phyloP scores from a whole-genome alignment of 1,139 yeast species.

The Yamadazyma taylorii region DNA sequence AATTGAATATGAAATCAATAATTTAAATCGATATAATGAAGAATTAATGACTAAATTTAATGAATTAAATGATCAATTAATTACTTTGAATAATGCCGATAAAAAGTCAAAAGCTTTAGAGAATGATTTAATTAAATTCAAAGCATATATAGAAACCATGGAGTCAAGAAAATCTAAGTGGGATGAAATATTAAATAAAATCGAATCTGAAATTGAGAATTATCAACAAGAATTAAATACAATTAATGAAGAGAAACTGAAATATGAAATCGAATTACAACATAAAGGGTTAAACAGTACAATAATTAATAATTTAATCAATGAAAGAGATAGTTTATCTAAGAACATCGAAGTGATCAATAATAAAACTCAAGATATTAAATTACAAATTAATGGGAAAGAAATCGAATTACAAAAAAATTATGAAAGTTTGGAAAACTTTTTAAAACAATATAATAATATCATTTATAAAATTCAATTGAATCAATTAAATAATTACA shows the following conservation, averaged over 20 bases:
- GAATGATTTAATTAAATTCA: slow-evolving; percentile 69
- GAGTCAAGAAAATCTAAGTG: slow-evolving; percentile 64
- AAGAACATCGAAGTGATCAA: slow-evolving; percentile 54
- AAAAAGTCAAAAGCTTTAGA: slow-evolving; percentile 65
- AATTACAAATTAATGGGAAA: slow-evolving; percentile 41
- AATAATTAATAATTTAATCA: slow-evolving; percentile 61
- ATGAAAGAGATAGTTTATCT: slow-evolving; percentile 59
- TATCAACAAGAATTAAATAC: slow-evolving; percentile 45
- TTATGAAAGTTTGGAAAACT: slow-evolving; percentile 50
- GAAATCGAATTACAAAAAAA: slow-evolving; percentile 49
- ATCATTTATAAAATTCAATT: slow-evolving; percentile 48
- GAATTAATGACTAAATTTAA: slow-evolving; percentile 32
- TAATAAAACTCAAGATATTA: slow-evolving; percentile 37
- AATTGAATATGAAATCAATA: slow-evolving; percentile 37
- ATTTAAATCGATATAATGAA: slow-evolving; percentile 44
- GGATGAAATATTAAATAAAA: slow-evolving; percentile 55
- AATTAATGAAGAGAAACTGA: slow-evolving; percentile 45
- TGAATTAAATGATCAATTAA: slow-evolving; percentile 24
- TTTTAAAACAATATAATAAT: slow-evolving; percentile 56
- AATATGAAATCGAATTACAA: slow-evolving; percentile 48
- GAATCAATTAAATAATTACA: slow-evolving; percentile 15
- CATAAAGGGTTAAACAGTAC: slow-evolving; percentile 59
- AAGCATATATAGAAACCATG: slow-evolving; percentile 68
- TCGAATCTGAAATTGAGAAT: slow-evolving; percentile 52
- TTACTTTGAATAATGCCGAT: slow-evolving; percentile 45